Base-by-base conservation (phyloP, 139 green algal genomes). In the Coccomyxa sp. region DNA sequence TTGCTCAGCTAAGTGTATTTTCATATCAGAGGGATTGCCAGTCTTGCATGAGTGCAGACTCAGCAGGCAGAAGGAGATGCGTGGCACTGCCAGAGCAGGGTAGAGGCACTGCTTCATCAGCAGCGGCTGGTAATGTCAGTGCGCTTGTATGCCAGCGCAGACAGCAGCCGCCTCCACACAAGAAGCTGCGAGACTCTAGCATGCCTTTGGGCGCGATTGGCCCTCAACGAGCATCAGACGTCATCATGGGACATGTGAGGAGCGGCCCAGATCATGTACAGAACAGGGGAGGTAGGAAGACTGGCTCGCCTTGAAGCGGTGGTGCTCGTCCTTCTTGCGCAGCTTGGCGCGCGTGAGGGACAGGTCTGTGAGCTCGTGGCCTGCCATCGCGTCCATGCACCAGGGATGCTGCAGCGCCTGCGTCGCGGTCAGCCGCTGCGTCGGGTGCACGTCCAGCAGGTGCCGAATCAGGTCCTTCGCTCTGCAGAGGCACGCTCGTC, bases 341-440 rank as follows among this genome's bases (percentile, higher is more conserved):
- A 83, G 40, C 37, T 83, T 83, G 27, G 37, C 31, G 39, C 73
- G 79, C 1, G 79, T 79, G 55, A 33, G 55, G 38, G 39, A 36
- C 44, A 83, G 79, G 33, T 74, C 29, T 27, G 41, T 40, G 27
- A 34, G 27, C 31, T 39, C 31, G 33, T 33, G 18, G 18, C 27
- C 50, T 22, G 22, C 37, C 69, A 70, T 22, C 6, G 44, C 18
- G 14, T 31, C 75, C 29, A 55, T 73, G 12, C 93, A 76, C 89
- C 93, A 97, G 7, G 81, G 74, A 78, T 97, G 93, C 36, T 88
- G 34, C 70, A 97, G 83, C 12, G 86, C 88, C 79, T 95, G 68
- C 37, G 75, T 40, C 0, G 93, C 93, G 8, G 88, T 90, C n/a
- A 93, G 83, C 34, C 93, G 86, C 78, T 87, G 80, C 0, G 33